phyloP scores from a whole-genome alignment of 768 basidiomycete species.

The Calocera viscosa region DNA sequence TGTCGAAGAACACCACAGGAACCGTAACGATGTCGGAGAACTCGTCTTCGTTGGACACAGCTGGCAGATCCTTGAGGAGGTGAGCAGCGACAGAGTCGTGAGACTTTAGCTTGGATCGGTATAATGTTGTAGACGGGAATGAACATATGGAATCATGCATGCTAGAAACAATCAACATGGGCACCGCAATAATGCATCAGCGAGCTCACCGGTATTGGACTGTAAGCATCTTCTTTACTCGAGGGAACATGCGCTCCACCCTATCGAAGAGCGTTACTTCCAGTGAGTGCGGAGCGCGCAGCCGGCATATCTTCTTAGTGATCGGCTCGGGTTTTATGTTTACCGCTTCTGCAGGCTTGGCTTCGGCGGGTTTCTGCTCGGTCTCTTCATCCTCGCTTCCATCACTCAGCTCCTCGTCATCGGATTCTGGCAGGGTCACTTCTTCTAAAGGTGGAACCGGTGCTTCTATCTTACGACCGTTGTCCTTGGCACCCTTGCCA shows the following conservation, averaged over 20 bases:
- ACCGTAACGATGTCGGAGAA: constrained; percentile 57
- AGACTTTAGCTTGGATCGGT: constrained; percentile 55
- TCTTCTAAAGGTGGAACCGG: constrained; percentile 10
- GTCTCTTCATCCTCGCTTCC: constrained; percentile 16
- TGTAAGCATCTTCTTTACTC: constrained; percentile 75
- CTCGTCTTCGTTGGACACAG: constrained; percentile 46
- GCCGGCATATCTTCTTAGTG: constrained; percentile 17
- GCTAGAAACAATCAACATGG: constrained; percentile 28
- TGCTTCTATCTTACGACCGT: constrained; percentile 18
- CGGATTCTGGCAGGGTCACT: background rate
- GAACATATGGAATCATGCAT: constrained; percentile 80
- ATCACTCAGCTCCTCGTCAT: constrained; percentile 10
- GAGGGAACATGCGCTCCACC: constrained; percentile 68
- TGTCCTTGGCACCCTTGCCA: constrained; percentile 10
- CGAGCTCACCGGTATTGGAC: constrained; percentile 67
- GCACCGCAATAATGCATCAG: constrained; percentile 16
- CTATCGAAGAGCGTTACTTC: constrained; percentile 89
- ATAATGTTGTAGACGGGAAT: constrained; percentile 77
- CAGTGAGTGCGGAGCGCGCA: constrained; percentile 56
- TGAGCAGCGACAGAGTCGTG: constrained; percentile 59
- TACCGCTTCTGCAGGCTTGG: background rate
- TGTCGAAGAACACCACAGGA: constrained; percentile 88
- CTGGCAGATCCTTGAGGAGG: constrained; percentile 58
- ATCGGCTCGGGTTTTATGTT: constrained; percentile 12
- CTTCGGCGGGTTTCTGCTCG: constrained; percentile 1